Conservation (phyloP, 2,329 filamentous ascomycete species). For the Aureobasidium sp. region DNA sequence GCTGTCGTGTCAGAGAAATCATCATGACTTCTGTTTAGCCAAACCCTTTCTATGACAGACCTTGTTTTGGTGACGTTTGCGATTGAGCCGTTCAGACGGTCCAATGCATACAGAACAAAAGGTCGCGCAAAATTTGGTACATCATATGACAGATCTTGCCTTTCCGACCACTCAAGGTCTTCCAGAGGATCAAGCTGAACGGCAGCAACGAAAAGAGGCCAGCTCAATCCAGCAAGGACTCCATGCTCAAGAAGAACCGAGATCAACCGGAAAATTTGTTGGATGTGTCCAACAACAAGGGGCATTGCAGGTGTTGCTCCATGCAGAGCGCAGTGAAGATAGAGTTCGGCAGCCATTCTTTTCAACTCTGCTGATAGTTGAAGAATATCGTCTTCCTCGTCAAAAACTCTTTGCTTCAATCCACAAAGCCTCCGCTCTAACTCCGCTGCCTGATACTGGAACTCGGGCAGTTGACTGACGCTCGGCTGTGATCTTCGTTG, state of each 20-base stretch:
- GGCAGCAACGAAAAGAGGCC: conserved; percentile 40
- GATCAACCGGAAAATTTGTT: conserved; percentile 31
- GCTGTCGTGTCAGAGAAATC: conserved; percentile 15
- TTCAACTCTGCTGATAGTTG: conserved; percentile 37
- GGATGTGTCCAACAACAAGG: conserved; percentile 24
- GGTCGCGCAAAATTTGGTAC: conserved; percentile 30
- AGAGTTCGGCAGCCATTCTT: conserved; percentile 39
- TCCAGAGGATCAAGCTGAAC: conserved; percentile 34
- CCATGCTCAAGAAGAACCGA: conserved; percentile 31
- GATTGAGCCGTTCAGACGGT: conserved; percentile 36
- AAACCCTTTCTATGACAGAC: conserved; percentile 43
- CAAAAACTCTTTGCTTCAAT: conserved; percentile 30
- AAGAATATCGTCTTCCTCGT: conserved; percentile 30
- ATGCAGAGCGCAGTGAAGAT: conserved; percentile 41
- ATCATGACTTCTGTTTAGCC: conserved; percentile 38
- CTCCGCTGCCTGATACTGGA: conserved; percentile 30
- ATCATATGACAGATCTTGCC: conserved; percentile 18
- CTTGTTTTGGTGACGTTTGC: conserved; percentile 41
- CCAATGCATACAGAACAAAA: conserved; percentile 36
- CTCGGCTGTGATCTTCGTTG: conserved; percentile 26
- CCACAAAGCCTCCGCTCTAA: conserved; percentile 31
- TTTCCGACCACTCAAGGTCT: conserved; percentile 31
- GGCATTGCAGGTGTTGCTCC: conserved; percentile 37
- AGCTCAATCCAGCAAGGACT: conserved; percentile 33
- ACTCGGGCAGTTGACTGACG: conserved; percentile 22